These are phyloP conservation scores for Bathelium albidoporum DNA, from an alignment of 495 filamentous ascomycete genomes.

Conservation along the genomic window DNA sequence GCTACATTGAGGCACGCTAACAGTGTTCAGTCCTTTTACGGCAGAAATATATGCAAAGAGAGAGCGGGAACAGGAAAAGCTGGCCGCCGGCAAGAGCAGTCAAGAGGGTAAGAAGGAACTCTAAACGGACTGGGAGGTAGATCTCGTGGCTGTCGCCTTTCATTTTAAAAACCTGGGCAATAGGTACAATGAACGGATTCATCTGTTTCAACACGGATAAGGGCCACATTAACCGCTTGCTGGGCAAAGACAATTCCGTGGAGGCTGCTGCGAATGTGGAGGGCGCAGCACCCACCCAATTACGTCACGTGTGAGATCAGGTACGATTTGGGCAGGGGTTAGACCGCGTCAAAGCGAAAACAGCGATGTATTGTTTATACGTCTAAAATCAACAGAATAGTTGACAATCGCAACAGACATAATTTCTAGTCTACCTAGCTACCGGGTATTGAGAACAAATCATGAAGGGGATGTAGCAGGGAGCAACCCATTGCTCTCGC, in stretches of 20 bases:
- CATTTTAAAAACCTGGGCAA: background rate
- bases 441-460: too few species aligned
- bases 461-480: background rate
- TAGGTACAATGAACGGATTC: background rate
- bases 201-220: background rate
- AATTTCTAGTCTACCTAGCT: too few species aligned
- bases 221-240: background rate
- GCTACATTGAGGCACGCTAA: background rate
- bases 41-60: constrained; percentile 88
- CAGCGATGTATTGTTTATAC: too few species aligned
- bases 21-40: constrained; percentile 66
- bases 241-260: too few species aligned
- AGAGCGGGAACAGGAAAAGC: constrained; percentile 36
- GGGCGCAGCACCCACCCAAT: background rate
- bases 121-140: background rate
- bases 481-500: constrained; percentile 9
- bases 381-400: too few species aligned
- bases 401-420: too few species aligned
- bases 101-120: constrained; percentile 1
- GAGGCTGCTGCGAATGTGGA: background rate
- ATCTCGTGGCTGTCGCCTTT: too few species aligned
- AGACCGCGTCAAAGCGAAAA: too few species aligned
- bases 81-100: constrained; percentile 35
- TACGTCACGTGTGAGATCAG: too few species aligned
- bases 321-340: too few species aligned